phyloP scores from a whole-genome alignment of 2,329 filamentous ascomycete species.

The Ilyonectria sp. region DNA sequence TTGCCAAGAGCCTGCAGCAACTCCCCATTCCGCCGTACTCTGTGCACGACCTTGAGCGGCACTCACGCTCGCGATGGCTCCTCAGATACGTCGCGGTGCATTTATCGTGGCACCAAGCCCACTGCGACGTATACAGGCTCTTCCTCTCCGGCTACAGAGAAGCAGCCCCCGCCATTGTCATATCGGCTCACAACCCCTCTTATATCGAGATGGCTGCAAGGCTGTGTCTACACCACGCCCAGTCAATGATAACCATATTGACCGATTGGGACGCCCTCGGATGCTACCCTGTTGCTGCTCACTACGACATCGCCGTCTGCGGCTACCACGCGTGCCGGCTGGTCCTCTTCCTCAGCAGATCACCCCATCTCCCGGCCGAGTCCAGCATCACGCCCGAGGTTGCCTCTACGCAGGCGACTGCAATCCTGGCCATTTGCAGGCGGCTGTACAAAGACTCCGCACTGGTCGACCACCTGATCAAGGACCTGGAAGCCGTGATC shows the following conservation, averaged over 20 bases:
- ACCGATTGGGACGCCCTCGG: conserved; percentile 20
- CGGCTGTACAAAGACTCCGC: neutral
- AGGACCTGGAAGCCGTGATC: conserved; percentile 14
- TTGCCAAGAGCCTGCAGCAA: conserved; percentile 22
- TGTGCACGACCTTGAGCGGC: conserved; percentile 2
- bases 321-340: conserved; percentile 22
- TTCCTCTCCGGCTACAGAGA: conserved; percentile 56
- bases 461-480: conserved; percentile 2
- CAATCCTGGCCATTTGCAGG: conserved; percentile 2
- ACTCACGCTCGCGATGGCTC: conserved; percentile 36
- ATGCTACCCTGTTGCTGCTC: conserved; percentile 28
- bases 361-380: neutral
- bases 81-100: conserved; percentile 31
- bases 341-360: conserved; percentile 24
- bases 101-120: conserved; percentile 51
- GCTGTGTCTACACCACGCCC: conserved; percentile 54
- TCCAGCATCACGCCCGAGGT: neutral
- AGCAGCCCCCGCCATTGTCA: conserved; percentile 47
- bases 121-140: conserved; percentile 58
- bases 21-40: conserved; percentile 25
- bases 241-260: conserved; percentile 53
- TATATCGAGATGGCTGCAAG: conserved; percentile 48
- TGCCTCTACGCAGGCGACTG: neutral
- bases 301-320: conserved; percentile 23
- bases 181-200: neutral